Evolutionary conservation across 768 basidiomycete genomes (phyloP).

Genomic region (Candolleomyces efflorescens): DNA sequence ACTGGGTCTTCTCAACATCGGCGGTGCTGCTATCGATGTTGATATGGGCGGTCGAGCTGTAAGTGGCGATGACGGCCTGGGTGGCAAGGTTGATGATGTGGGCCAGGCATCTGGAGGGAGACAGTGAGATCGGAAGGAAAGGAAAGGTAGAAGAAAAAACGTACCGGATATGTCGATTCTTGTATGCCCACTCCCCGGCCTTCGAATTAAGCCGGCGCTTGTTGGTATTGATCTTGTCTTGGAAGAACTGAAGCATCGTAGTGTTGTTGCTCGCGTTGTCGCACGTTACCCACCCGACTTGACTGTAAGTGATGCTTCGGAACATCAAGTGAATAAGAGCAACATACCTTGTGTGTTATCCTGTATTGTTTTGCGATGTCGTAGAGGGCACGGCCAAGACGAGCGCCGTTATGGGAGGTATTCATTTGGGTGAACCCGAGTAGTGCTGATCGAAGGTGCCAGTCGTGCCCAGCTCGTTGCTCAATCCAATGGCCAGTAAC

Average conservation of each 20-base stretch:
- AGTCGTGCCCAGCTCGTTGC: conserved; percentile 16
- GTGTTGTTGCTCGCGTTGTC: conserved; percentile 34
- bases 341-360: conserved; percentile 24
- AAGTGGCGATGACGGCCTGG: conserved; percentile 19
- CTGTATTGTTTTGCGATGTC: conserved; percentile 23
- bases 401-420: conserved; percentile 29
- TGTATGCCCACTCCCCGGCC: not conserved
- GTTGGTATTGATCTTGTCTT: not conserved
- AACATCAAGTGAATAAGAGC: not conserved
- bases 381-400: conserved; percentile 34
- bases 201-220: not conserved
- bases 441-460: conserved; percentile 26
- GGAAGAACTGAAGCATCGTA: conserved; percentile 28
- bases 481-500: conserved; percentile 36
- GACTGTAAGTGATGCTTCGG: conserved; percentile 21
- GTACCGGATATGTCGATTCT: not conserved
- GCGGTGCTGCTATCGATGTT: conserved; percentile 8
- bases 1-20: not conserved
- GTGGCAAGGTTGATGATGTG: conserved; percentile 29
- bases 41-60: conserved; percentile 21
- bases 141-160: not conserved
- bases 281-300: conserved; percentile 17
- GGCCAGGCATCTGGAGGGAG: not conserved
- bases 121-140: not conserved
- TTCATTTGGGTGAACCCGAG: conserved; percentile 35